Conservation (phyloP, 176 grass and related monocot species). For the Oryza meridionalis region DNA sequence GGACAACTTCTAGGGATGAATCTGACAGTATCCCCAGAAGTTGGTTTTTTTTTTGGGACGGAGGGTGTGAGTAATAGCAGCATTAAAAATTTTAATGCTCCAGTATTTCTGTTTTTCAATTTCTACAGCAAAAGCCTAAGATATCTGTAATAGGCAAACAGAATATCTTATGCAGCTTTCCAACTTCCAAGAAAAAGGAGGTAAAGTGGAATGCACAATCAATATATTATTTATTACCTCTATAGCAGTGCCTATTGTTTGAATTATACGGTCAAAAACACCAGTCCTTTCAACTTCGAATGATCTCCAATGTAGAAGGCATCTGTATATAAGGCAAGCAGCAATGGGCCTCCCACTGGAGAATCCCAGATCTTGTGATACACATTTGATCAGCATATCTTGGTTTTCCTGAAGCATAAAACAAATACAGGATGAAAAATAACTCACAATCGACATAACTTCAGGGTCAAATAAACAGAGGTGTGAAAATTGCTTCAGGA, state of each 20-base stretch:
- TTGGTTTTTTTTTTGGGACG: too few relatives aligned
- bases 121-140: conserved; percentile 14
- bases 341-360: conserved; percentile 83
- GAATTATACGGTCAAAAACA: conserved; percentile 94
- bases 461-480: conserved; percentile 37
- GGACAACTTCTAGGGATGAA: too few relatives aligned
- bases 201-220: background rate
- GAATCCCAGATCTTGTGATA: conserved; percentile 98
- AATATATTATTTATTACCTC: conserved; percentile 57
- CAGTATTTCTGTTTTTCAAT: conserved; percentile 17
- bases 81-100: conserved; percentile 17
- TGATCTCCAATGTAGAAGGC: conserved; percentile 99
- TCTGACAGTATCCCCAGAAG: too few relatives aligned
- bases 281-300: conserved; percentile 99
- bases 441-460: conserved; percentile 35
- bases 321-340: conserved; percentile 94
- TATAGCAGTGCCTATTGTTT: conserved; percentile 89
- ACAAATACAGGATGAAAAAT: conserved; percentile 33
- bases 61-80: background rate
- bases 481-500: background rate
- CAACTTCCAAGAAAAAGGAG: background rate
- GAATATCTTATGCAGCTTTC: conserved; percentile 12
- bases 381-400: conserved; percentile 86
- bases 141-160: conserved; percentile 17
- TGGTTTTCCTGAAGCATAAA: conserved; percentile 91